A percentile compares a stretch with the other conserved stretches of the same genome.
These are phyloP conservation scores for Mycena capillaripes DNA, from an alignment of 768 basidiomycete species.

Conservation along the genomic window DNA sequence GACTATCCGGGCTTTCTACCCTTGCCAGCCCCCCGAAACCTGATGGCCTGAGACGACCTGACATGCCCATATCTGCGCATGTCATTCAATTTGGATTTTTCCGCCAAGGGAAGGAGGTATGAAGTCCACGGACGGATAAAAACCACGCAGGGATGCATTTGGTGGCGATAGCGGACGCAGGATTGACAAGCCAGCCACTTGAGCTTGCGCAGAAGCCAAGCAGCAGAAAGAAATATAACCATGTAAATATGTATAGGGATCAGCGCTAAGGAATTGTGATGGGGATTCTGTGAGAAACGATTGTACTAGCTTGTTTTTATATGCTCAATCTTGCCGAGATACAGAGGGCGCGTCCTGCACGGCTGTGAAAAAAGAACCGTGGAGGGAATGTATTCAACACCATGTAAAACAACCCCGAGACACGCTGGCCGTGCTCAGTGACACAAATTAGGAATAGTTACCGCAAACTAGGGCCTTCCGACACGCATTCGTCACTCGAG, in stretches of 20 bases:
- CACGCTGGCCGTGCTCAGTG: conserved; percentile 7
- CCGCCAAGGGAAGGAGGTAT: conserved; percentile 8
- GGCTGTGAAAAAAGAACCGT: background rate
- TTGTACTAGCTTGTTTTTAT: background rate
- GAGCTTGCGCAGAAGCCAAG: background rate
- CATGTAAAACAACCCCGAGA: conserved; percentile 10
- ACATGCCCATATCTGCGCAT: no score
- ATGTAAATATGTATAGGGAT: conserved; percentile 8
- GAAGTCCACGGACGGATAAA: conserved; percentile 1
- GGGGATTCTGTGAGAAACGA: conserved; percentile 5
- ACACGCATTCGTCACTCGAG: conserved; percentile 2
- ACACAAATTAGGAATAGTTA: conserved; percentile 4
- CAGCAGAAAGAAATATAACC: conserved; percentile 13
- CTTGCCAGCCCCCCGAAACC: no score
- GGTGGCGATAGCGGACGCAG: conserved; percentile 1
- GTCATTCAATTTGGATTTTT: no score
- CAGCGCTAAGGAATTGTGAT: conserved; percentile 2
- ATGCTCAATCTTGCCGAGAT: conserved; percentile 11
- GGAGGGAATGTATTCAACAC: background rate
- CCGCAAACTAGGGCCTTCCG: background rate
- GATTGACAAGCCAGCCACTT: background rate
- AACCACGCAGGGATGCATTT: conserved; percentile 9
- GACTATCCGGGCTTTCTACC: no score
- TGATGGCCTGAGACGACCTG: no score
- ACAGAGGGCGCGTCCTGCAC: background rate